These are phyloP conservation scores for Trametes villosa DNA, from an alignment of 768 basidiomycete species.

Conservation along the genomic window DNA sequence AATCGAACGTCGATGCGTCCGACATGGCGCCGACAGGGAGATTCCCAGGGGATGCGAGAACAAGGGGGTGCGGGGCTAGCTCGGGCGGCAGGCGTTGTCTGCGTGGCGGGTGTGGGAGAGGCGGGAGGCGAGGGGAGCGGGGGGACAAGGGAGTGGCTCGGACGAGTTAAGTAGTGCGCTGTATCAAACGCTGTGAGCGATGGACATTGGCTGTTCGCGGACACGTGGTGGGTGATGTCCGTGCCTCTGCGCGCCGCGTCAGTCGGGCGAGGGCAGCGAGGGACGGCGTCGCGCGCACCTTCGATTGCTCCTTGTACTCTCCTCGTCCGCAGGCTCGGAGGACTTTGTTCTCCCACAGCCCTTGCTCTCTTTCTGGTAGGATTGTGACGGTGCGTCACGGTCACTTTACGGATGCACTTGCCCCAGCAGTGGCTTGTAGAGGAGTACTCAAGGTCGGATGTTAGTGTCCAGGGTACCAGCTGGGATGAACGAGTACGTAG, in stretches of 20 bases:
- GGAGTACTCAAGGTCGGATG: no score
- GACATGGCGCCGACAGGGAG: slow-evolving; percentile 5
- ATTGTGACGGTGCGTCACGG: no score
- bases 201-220: slow-evolving; percentile 10
- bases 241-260: neutral
- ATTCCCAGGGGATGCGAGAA: neutral
- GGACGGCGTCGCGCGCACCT: no score
- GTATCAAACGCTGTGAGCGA: slow-evolving; percentile 5
- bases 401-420: no score
- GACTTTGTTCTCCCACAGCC: no score
- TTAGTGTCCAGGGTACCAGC: no score
- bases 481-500: no score
- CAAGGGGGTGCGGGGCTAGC: neutral
- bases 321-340: no score
- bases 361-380: no score
- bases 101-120: neutral
- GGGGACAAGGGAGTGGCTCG: slow-evolving; percentile 13
- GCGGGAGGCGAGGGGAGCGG: neutral
- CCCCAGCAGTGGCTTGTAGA: no score
- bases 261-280: neutral
- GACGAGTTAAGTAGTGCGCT: neutral
- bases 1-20: slow-evolving; percentile 76
- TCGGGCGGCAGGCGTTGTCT: neutral
- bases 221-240: neutral
- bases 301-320: no score